These are phyloP conservation scores for Wickerhamiella brachini DNA, from an alignment of 805 yeast species.

Conservation along the genomic window DNA sequence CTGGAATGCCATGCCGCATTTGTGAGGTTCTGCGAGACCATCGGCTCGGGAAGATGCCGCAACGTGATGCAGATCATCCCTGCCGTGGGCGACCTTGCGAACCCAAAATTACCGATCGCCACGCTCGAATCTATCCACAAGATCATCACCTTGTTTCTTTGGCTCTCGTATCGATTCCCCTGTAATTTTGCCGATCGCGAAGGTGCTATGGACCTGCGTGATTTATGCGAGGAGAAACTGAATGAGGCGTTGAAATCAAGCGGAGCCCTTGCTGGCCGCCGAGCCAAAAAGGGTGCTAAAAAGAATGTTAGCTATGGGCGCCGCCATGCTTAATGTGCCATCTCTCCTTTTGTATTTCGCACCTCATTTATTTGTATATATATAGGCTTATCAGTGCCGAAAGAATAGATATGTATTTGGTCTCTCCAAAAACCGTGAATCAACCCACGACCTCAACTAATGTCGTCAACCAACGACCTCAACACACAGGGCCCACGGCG, in stretches of 20 bases:
- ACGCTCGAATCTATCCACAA: conserved; percentile 55
- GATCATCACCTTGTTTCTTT: conserved; percentile 51
- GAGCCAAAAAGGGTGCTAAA: too few species aligned
- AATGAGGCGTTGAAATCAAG: conserved; percentile 27
- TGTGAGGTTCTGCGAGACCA: conserved; percentile 35
- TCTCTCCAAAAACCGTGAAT: too few species aligned
- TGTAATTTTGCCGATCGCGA: conserved; percentile 62
- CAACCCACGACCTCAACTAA: too few species aligned
- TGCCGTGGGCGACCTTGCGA: background rate
- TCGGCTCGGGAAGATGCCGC: conserved; percentile 40
- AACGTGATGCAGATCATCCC: conserved; percentile 39
- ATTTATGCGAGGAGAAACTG: conserved; percentile 51
- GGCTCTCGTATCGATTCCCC: conserved; percentile 85
- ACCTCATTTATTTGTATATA: background rate
- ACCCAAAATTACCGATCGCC: conserved; percentile 3
- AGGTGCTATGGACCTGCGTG: conserved; percentile 56
- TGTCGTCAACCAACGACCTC: too few species aligned
- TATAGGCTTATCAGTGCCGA: background rate
- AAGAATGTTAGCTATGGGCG: too few species aligned
- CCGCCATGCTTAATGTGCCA: background rate
- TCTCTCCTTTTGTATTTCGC: too few species aligned
- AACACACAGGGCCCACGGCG: too few species aligned
- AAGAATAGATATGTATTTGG: background rate
- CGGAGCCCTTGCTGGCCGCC: background rate
- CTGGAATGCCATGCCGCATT: conserved; percentile 31